Conservation (phyloP, 2,329 filamentous ascomycete species). For the Sarocladium brachiariae region DNA sequence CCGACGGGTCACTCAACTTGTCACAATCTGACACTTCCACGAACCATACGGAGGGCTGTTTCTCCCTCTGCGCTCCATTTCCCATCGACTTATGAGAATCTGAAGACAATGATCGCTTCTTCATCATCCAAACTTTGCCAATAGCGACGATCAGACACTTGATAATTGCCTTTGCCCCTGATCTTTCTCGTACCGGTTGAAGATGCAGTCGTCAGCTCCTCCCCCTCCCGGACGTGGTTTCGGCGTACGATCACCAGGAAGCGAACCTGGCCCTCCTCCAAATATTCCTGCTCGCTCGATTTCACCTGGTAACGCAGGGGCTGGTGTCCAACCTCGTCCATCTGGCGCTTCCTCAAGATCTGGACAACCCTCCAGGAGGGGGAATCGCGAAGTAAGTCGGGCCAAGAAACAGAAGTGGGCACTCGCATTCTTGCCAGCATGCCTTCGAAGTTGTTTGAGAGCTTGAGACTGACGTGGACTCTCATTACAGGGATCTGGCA, state of each 20-base stretch:
- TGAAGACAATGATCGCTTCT: background rate
- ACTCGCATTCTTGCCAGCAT: too few species aligned
- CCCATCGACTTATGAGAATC: background rate
- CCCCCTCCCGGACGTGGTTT: constrained; percentile 44
- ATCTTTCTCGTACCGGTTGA: too few species aligned
- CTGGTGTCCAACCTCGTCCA: constrained; percentile 30
- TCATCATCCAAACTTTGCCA: background rate
- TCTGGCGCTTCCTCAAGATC: constrained; percentile 17
- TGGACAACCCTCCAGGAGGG: constrained; percentile 10
- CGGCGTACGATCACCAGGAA: constrained; percentile 57
- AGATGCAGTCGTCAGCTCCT: constrained; percentile 44
- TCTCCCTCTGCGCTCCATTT: background rate
- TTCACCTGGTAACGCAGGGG: constrained; percentile 56
- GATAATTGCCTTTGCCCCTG: background rate
- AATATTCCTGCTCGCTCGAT: constrained; percentile 50
- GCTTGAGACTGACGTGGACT: background rate
- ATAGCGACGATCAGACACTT: background rate
- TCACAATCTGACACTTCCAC: background rate
- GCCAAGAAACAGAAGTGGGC: too few species aligned
- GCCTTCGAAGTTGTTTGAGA: too few species aligned
- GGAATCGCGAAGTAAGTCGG: constrained; percentile 13
- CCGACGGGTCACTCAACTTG: too few species aligned
- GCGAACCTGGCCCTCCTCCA: constrained; percentile 51
- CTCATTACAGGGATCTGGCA: constrained; percentile 39
- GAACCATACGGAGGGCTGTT: background rate